phyloP scores from a whole-genome alignment of 129 eudicot species.

The Deinandra increscens region DNA sequence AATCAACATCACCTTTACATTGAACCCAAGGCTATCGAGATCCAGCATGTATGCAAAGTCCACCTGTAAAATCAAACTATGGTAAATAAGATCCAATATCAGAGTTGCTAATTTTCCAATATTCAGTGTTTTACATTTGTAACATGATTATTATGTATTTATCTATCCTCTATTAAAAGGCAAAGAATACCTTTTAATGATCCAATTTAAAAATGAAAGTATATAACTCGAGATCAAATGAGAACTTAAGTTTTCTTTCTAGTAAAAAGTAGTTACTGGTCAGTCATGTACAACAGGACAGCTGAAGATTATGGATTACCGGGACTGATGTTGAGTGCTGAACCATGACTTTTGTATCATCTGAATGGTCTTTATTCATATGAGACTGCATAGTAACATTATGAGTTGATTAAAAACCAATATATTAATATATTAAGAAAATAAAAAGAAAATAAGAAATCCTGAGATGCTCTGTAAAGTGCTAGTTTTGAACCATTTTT shows the following conservation, averaged over 20 bases:
- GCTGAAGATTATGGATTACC: slow-evolving; percentile 46
- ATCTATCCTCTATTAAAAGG: not conserved
- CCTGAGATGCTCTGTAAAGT: not conserved
- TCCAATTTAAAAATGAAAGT: not conserved
- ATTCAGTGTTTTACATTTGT: not conserved
- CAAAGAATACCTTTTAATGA: not conserved
- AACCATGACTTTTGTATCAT: slow-evolving; percentile 85
- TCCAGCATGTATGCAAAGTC: slow-evolving; percentile 86
- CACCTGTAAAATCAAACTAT: slow-evolving; percentile 52
- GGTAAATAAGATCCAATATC: not conserved
- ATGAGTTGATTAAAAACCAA: slow-evolving; percentile 8
- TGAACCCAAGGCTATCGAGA: slow-evolving; percentile 87
- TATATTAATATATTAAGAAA: not conserved
- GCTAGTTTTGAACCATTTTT: not conserved
- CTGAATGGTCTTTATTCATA: slow-evolving; percentile 94
- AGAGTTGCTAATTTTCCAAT: slow-evolving; percentile 2
- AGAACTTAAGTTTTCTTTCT: slow-evolving; percentile 10
- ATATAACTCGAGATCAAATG: not conserved
- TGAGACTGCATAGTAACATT: slow-evolving; percentile 58
- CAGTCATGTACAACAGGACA: slow-evolving; percentile 14
- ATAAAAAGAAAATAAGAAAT: not conserved
- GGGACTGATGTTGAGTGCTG: slow-evolving; percentile 83
- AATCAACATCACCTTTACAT: slow-evolving; percentile 64
- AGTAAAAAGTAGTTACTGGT: not conserved
- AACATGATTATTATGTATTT: slow-evolving; percentile 1